Evolutionary conservation across 208 protist species (phyloP).

Genomic region (Trypanosoma scelopori): DNA sequence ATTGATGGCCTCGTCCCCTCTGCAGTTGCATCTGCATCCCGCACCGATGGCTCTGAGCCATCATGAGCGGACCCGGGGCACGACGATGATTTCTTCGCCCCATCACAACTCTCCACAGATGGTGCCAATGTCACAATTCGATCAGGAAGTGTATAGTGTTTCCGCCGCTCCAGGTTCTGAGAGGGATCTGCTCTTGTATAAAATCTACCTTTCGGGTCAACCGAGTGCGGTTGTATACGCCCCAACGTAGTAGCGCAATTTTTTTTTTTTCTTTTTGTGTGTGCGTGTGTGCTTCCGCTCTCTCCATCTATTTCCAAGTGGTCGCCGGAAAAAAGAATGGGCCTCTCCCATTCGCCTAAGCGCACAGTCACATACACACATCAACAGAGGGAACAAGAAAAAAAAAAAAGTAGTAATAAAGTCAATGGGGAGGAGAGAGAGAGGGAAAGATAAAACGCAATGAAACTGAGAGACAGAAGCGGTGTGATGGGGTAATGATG

Average conservation of each 20-base stretch:
- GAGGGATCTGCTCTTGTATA: not conserved
- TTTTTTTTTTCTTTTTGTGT: conserved; percentile 3
- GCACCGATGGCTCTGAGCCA: not conserved
- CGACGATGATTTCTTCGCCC: not conserved
- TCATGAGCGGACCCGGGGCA: not conserved
- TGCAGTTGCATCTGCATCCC: not conserved
- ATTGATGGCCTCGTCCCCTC: not conserved
- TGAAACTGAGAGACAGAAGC: no score
- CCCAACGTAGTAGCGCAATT: not conserved
- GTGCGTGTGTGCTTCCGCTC: no score
- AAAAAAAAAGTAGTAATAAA: not conserved
- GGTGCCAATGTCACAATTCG: conserved; percentile 2
- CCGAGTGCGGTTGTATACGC: conserved; percentile 1
- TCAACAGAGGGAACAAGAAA: not conserved
- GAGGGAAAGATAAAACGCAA: no score
- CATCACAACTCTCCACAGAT: not conserved
- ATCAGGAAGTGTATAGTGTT: not conserved
- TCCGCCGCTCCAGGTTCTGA: not conserved
- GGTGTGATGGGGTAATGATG: no score
- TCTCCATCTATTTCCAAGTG: not conserved
- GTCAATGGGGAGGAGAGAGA: no score
- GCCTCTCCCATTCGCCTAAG: no score
- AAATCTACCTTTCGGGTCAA: not conserved
- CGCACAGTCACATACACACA: not conserved
- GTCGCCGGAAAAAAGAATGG: not conserved